These are phyloP conservation scores for Plasmodium vivax DNA, from an alignment of 169 alveolate species.

Conservation along the genomic window DNA sequence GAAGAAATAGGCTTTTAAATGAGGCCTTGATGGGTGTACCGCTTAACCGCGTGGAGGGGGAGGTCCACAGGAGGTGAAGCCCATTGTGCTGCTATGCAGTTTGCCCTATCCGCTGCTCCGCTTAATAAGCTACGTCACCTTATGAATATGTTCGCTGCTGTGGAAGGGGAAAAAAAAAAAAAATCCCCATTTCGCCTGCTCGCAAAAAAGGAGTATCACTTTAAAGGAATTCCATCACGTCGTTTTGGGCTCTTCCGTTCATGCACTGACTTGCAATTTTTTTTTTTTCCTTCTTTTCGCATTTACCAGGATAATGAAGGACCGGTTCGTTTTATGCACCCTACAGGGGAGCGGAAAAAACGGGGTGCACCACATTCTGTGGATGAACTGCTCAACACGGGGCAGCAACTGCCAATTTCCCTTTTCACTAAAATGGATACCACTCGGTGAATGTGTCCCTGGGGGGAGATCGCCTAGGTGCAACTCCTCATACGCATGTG, in stretches of 20 bases:
- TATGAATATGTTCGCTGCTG: neutral
- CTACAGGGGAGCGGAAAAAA: neutral
- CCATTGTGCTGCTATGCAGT: neutral
- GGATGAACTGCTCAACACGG: neutral
- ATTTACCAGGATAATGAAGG: neutral
- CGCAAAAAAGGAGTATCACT: neutral
- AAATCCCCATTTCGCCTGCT: neutral
- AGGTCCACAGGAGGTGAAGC: neutral
- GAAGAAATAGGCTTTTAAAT: neutral
- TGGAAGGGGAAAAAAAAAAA: neutral
- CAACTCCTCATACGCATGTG: neutral
- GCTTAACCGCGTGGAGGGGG: neutral
- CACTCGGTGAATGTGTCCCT: neutral
- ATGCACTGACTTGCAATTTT: neutral
- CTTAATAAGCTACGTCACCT: neutral
- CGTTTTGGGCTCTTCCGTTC: neutral
- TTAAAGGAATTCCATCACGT: neutral
- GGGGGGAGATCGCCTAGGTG: neutral
- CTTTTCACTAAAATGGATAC: neutral
- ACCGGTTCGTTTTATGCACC: neutral
- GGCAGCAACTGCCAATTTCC: neutral
- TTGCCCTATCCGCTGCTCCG: neutral
- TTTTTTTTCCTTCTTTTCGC: neutral
- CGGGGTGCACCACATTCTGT: neutral
- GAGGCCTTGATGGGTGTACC: neutral